A percentile compares a stretch with the other conserved stretches of the same genome.
Evolutionary conservation across 2,329 filamentous ascomycete species (phyloP).

Genomic region (Waltergamsia citrina): DNA sequence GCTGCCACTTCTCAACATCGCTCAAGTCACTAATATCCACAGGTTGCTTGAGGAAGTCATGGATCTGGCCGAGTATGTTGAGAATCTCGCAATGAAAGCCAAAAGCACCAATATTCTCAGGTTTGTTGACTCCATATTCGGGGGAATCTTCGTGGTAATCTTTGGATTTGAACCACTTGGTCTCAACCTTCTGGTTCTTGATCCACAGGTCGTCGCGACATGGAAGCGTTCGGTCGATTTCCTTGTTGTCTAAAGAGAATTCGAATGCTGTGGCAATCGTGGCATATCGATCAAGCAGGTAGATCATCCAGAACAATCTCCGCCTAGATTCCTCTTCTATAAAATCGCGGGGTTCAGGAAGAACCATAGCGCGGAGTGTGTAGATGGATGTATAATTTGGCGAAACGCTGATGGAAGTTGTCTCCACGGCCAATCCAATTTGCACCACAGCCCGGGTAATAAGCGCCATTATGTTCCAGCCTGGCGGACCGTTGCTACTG

Average conservation of each 20-base stretch:
- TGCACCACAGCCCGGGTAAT: conserved; percentile 87
- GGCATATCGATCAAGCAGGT: conserved; percentile 80
- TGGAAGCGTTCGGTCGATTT: conserved; percentile 79
- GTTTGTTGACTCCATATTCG: conserved; percentile 58
- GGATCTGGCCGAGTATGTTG: conserved; percentile 77
- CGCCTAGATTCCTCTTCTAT: conserved; percentile 83
- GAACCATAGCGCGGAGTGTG: conserved; percentile 73
- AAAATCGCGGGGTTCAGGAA: conserved; percentile 76
- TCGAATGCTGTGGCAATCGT: conserved; percentile 89
- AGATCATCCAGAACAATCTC: conserved; percentile 89
- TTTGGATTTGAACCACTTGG: conserved; percentile 63
- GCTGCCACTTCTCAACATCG: conserved; percentile 86
- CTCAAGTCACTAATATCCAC: conserved; percentile 78
- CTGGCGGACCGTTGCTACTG: conserved; percentile 79
- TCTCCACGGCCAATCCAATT: conserved; percentile 75
- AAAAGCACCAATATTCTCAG: conserved; percentile 79
- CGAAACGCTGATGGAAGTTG: conserved; percentile 67
- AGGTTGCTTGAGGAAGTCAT: conserved; percentile 79
- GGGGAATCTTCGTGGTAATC: conserved; percentile 28
- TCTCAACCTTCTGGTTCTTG: conserved; percentile 76
- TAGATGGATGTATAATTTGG: conserved; percentile 81
- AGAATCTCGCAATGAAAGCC: conserved; percentile 86
- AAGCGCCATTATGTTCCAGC: conserved; percentile 84
- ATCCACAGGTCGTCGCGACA: conserved; percentile 82
- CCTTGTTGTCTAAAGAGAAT: conserved; percentile 79